Evolutionary conservation across 2,329 filamentous ascomycete species (phyloP), one percentile per base, ranked within the genome.

Genomic region (Colletotrichum sublineola): DNA sequence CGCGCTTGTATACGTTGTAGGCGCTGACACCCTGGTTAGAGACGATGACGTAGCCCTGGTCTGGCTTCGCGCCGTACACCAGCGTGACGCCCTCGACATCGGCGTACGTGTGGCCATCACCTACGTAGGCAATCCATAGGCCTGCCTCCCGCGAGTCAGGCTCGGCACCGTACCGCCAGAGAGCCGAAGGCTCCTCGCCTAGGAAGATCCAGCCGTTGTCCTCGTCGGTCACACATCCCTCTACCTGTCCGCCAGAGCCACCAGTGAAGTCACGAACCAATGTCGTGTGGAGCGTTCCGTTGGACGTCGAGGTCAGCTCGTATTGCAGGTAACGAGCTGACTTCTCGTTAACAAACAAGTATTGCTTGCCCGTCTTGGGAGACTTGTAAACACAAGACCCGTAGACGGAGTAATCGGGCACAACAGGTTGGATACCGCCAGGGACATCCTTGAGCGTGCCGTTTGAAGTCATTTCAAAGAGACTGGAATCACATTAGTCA

Each of bases 61-160:
- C 77, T 0, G 82, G 79, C 0, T 79, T 82, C 57, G 81, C 77
- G 4, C 86, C 86, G n/a, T 83, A 80, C 0, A 88, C 81, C 0
- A 89, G 79, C 0, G 86, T 86, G 14, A 89, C 82, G 12, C 87
- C 87, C 72, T 89, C 87, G n/a, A 88, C 84, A 29, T 89, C 87
- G 1, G 86, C 86, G 61, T 83, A 81, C n/a, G 88, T 82, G 1
- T 79, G 80, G 7, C 85, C 84, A 18, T 86, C 84, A 8, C 84
- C 85, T 5, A 88, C 82, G 31, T 82, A 80, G 0, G 83, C 86
- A 20, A 84, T 79, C 8, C 77, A 71, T 31, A 79, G 71, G 1
- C 82, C 82, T 7, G 81, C 74, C 2, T 79, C 74, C n/a, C 77
- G 76, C 31, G 80, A 78, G 53, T 83, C 81, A 0, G 86, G 86